Base-by-base conservation (phyloP, 345 rosid genomes). In the Eucalyptus pumila region DNA sequence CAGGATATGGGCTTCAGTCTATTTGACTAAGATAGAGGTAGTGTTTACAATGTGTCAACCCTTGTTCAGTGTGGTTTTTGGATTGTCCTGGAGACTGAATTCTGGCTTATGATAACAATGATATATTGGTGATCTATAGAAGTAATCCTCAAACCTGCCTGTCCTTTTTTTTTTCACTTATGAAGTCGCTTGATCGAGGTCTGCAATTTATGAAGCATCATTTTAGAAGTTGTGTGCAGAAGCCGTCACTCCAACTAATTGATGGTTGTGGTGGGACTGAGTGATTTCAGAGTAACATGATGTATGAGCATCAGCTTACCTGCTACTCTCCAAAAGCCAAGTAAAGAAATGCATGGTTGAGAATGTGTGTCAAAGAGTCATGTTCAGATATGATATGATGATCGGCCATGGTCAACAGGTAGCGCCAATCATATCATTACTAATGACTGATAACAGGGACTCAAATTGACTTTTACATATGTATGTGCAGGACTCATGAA, bases 1-100 rank as follows among this genome's bases (percentile, higher is more conserved):
- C 94, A 95, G 96, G 96, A 95, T 49, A 93, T 94, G 96, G 96
- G 96, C 37, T 93, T 94, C 92, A 89, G 94, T 91, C 92, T 94
- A 16, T 95, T 95, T 87, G 96, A 95, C 90, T 95, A 92, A 89
- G 89, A 76, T 40, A 40, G 47, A 76, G 83, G 83, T 76, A 76
- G 27, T 21, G 83, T 37, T 76, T 76, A 26, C 5, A 76, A 21
- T 4, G 47, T 76, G 14, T 19, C 9, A 21, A 76, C 27, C 83
- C 83, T 76, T 11, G 13, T 76, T 76, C 83, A 76, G 83, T 11
- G 7, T 76, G 30, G 26, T 40, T 40, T 76, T 40, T 76, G 47
- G 9, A 76, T 76, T 76, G 47, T 76, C 45, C 47, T 76, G 83
- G 83, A 40, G 27, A 76, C 83, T 76, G 47, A 37, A 40, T 37